Evolutionary conservation across 306 rosid species (phyloP), one percentile per base, ranked within the genome.

Genomic region (Canavalia gladiata): DNA sequence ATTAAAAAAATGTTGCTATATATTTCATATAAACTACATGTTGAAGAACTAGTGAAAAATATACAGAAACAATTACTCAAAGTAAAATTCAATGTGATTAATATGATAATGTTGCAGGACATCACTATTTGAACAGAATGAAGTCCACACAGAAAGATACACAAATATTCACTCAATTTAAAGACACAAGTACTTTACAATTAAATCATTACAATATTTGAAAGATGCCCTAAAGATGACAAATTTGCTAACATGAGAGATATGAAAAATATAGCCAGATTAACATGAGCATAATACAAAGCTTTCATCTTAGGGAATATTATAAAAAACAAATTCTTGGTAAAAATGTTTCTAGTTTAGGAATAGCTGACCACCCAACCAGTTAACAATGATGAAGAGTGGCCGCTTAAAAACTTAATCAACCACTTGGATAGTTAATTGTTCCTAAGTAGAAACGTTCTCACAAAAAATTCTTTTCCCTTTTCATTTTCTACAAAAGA

Each of bases 51-150:
- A 18, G 64, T 50, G 75, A 72, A 57, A 52, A 18, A 18, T 18
- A 75, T 59, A 56, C 52, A 78, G 51, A 55, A 74, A 68, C 65
- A 65, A 56, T 77, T 49, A 81, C 58, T 47, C 18, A 81, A 68
- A 68, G 52, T 65, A 25, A 54, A 64, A 11, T 31, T 79, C 3
- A 69, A 49, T 34, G 39, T 68, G 37, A 58, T 34, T 77, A 47
- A 52, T 37, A 65, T 42, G 54, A 63, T 52, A 76, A 42, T 73
- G 28, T 41, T 8, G 8, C 9, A 51, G 37, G n/a, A 52, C 18
- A 67, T 10, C 64, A 67, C 29, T 58, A 51, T 66, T 12, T 45
- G 28, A 56, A 18, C 56, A 63, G 29, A 76, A 33, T 29, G 30
- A 41, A 66, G n/a, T 54, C 68, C 52, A 29, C 75, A 52, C 25